Conservation (phyloP, 2,329 filamentous ascomycete species). For the Scytalidium sp. region DNA sequence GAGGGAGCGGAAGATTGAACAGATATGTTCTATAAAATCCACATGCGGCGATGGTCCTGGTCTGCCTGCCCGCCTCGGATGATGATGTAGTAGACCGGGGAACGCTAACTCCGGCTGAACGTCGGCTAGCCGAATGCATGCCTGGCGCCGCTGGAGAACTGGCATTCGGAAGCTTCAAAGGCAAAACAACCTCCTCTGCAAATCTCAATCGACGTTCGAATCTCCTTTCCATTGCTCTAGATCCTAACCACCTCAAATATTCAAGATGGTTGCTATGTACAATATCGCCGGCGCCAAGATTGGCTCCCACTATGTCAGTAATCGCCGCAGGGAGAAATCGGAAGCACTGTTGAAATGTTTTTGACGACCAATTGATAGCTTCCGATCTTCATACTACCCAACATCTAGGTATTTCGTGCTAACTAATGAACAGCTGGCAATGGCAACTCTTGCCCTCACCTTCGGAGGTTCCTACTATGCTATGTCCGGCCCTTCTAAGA, state of each 20-base stretch:
- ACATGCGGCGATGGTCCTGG: too few relatives aligned
- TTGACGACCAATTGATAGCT: background rate
- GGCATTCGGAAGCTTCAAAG: background rate
- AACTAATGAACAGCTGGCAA: conserved; percentile 24
- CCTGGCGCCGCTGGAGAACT: background rate
- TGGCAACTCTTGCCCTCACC: conserved; percentile 21
- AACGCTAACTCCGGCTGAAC: background rate
- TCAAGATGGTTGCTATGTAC: conserved; percentile 30
- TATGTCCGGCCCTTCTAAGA: conserved; percentile 21
- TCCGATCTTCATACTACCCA: background rate
- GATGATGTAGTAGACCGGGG: background rate
- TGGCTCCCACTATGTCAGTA: conserved; percentile 30
- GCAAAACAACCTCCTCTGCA: conserved; percentile 14
- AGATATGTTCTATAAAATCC: background rate
- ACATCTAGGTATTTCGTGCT: background rate
- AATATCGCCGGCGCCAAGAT: conserved; percentile 29
- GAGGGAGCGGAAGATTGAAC: background rate
- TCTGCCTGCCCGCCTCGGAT: background rate
- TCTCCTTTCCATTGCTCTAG: conserved; percentile 3
- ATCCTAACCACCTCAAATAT: conserved; percentile 10
- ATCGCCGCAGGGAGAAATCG: background rate
- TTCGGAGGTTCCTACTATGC: conserved; percentile 14
- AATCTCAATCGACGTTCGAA: conserved; percentile 17
- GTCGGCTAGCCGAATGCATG: background rate
- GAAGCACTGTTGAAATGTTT: background rate